Base-by-base conservation (phyloP, 225 moss, liverwort and hornwort species). In the Sphagnum tenellum region DNA sequence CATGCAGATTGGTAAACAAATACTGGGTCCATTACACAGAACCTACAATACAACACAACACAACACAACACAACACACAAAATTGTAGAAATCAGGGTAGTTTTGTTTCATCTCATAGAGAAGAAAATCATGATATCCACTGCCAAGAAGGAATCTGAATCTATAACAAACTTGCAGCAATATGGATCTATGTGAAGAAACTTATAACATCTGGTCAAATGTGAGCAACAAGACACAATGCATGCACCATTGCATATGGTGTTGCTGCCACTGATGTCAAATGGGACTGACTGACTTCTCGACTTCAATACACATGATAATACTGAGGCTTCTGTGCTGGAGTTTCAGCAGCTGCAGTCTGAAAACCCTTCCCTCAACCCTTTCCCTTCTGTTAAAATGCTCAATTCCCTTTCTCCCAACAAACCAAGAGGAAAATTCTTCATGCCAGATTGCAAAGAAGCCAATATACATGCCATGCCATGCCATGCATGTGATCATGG, bases 281-380 rank as follows among this genome's bases (percentile, higher is more conserved):
- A 63, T 98, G 93, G 9, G 80, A 87, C 69, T 98, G 96, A 56
- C 92, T 88, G 65, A 98, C 93, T 90, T 98, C 96, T 63, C 92
- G 79, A 74, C 96, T 98, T 62, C 96, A 75, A 66, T 84, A 87
- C 58, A 98, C 85, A 64, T 69, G 77, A 57, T 67, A 73, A 56
- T 79, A 93, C 62, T 63, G 59, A 11, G 79, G 68, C 12, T 51
- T 63, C 57, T 83, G 78, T 13, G 29, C 29, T 29, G 29, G 29
- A 29, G 29, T 29, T 29, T 29, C 29, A 29, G 29, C 29, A 29
- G 29, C 29, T 29, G 29, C 29, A 29, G 29, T 29, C 29, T 29
- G 29, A 29, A 29, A 29, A 29, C 29, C 82, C 88, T 84, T 77
- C 69, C 71, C 78, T 78, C 29, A 29, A 29, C 29, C 29, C 29